Evolutionary conservation across 257 asterid species (phyloP), one percentile per base, ranked within the genome.

Genomic region (Asclepias syriaca): DNA sequence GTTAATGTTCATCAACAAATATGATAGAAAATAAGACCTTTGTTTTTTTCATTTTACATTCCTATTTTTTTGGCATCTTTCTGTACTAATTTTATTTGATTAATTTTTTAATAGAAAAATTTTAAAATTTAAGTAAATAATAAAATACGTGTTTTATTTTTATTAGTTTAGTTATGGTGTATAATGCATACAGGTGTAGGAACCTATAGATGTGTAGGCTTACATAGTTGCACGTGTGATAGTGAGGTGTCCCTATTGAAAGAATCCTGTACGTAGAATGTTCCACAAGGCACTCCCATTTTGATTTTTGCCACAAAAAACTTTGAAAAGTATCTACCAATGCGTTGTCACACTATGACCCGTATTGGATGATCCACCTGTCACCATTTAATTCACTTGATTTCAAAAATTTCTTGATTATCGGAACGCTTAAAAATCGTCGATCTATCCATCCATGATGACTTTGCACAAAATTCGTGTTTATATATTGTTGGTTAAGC

Each of bases 281-380:
- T 56, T 56, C 73, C 21, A 19, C 69, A 5, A 18, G 40, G 32
- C 65, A 27, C 43, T 4, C 13, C 22, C 8, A 40, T 19, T 70
- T 6, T 21, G 45, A 48, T 50, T n/a, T n/a, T n/a, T 21, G 8
- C 69, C 75, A 72, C 69, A 46, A 46, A 50, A 46, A 46, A 50
- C 5, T 61, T 32, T 0, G 7, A 29, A 19, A 7, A 29, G 19
- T 67, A 27, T 57, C 58, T 55, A 14, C 24, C 45, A 66, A 60
- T 69, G 75, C 58, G 50, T 73, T 69, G 79, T 70, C 79, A 51
- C 79, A 65, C 79, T 24, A 51, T 43, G 61, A n/a, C 24, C 75
- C 75, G 63, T 56, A n/a, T 2, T 11, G n/a, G 60, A 50, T 10
- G 12, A n/a, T 70, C 66, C 79, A 76, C 75, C 60, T 76, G 79